Conservation (phyloP, 306 rosid species). For the Quercus robur region DNA sequence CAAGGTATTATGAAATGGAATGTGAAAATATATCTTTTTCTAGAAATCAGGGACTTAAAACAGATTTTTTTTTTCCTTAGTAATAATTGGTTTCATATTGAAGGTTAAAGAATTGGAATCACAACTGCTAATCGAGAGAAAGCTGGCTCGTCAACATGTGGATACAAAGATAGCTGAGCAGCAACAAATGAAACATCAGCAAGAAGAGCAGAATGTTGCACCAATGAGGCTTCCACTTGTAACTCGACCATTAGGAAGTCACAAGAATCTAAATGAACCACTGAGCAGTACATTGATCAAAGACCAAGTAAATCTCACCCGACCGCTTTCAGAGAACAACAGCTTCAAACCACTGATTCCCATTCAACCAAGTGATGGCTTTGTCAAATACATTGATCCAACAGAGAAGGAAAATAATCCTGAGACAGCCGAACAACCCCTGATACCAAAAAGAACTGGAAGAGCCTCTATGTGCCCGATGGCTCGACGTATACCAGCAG, state of each 20-base stretch:
- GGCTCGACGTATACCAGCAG: constrained; percentile 48
- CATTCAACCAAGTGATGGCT: constrained; percentile 49
- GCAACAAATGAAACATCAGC: constrained; percentile 55
- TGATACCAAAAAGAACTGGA: constrained; percentile 62
- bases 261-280: constrained; percentile 52
- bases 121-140: constrained; percentile 88
- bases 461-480: constrained; percentile 73
- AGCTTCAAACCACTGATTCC: constrained; percentile 41
- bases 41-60: background rate
- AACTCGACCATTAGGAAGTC: constrained; percentile 43
- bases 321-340: constrained; percentile 61
- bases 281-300: constrained; percentile 27
- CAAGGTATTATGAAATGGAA: constrained; percentile 47
- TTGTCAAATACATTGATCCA: constrained; percentile 49
- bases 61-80: background rate
- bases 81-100: constrained; percentile 16
- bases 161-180: constrained; percentile 95
- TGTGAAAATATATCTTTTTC: background rate
- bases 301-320: constrained; percentile 47
- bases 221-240: constrained; percentile 44
- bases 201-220: constrained; percentile 57
- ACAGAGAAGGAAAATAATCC: constrained; percentile 89
- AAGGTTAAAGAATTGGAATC: constrained; percentile 93
- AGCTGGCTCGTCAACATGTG: constrained; percentile 91
- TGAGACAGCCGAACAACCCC: constrained; percentile 44